Base-by-base conservation (phyloP, 176 grass and related monocot species). In the Carex myosuroides region DNA sequence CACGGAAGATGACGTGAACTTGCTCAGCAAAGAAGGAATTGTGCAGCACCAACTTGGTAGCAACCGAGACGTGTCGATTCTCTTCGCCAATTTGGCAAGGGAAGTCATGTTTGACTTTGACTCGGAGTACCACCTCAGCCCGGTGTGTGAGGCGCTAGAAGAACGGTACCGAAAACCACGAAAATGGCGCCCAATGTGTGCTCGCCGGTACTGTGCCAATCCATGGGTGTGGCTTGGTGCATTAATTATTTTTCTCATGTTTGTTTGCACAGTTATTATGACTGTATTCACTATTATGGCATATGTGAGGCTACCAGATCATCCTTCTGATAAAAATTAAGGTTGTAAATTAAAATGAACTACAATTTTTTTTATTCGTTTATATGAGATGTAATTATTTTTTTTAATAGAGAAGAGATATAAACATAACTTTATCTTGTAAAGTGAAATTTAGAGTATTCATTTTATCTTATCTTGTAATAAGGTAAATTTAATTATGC, bases 21-120 rank as follows among this genome's bases (percentile, higher is more conserved):
- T 87, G 0, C 14, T 87, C 5, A 13, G 21, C 16, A 42, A 54
- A 6, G 71, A 61, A 3, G 85, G 78, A 8, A 13, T 87, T 6
- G 5, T 87, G 0, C 39, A 42, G 0, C 85, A 87, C 2, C 79
- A 87, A 67, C 60, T 87, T 64, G 56, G 85, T 4, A 87, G 24
- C 0, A 74, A 87, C 9, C 58, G 0, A 73, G 53, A 87, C 0
- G 52, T 87, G 50, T 82, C 85, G 0, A 66, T 37, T 0, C 79
- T 87, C 8, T 52, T 87, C 18, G 60, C 79, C 21, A 87, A 9
- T 6, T 64, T 82, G 53, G 81, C 64, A 0, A 87, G 81, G 61
- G 85, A 81, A 17, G 85, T 82, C 0, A 81, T 87, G 17, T 87
- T 87, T 0, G 85, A 87, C 71, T 20, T 87, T 2, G 68, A 87